Evolutionary conservation across 176 grass and related monocot genomes (phyloP), one percentile per base, ranked within the genome.

Genomic region (Oryza longistaminata): DNA sequence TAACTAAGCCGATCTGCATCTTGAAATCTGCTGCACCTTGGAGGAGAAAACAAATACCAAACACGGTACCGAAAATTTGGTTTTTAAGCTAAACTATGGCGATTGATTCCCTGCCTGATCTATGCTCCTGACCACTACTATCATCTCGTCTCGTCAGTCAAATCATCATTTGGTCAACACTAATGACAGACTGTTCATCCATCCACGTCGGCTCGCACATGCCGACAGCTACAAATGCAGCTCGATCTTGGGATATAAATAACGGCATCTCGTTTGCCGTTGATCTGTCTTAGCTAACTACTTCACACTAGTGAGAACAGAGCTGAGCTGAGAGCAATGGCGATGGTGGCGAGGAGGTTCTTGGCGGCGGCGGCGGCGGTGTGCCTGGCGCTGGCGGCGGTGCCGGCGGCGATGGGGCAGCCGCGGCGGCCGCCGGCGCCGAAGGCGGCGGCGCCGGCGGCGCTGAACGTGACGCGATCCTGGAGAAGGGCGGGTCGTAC

Each of bases 381-480:
- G 22, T 35, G 61, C 22, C 58, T 84, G 62, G 48, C 66, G 21
- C 43, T 88, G 16, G 43, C 88, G 43, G 43, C 88, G 43, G 16
- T 70, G 8, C 76, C 84, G 12, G 49, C 82, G 17, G 71, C 17
- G 6, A 31, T 84, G 12, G 74, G 81, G 12, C 90, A 84, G 15
- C n/a, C n/a, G 85, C 93, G 7, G 87, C 86, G 0, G 87, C n/a
- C 93, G 3, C 85, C 86, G 0, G 87, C 64, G 0, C n/a, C n/a
- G n/a, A n/a, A n/a, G 15, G 85, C 93, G 7, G 87, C 86, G 0
- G 87, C 93, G 3, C 85, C 86, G 0, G 87, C 64, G 0, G 64
- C 88, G 10, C 88, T 73, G 21, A 98, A 98, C 88, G 21, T 98
- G 64, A 98, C 96, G 93, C 71, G 70, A 85, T 95, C 70, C 91